Percentiles rank a stretch among this genome's conserved stretches.
Evolutionary conservation across 345 rosid species (phyloP).

Genomic region (Citrus medica): DNA sequence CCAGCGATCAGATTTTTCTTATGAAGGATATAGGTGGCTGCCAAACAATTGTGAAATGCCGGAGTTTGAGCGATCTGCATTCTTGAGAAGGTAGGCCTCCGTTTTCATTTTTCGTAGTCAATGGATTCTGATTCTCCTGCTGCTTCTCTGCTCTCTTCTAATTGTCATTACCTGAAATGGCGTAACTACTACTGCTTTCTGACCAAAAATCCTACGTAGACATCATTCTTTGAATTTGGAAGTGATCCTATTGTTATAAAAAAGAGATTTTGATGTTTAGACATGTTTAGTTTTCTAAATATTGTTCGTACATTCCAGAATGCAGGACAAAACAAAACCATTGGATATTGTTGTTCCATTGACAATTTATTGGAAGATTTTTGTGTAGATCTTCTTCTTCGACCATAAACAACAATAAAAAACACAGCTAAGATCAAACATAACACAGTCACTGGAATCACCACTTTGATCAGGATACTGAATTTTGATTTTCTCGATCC

Average conservation of each 20-base stretch:
- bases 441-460: neutral
- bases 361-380: neutral
- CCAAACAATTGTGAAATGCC: slow-evolving; percentile 66
- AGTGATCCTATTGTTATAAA: neutral
- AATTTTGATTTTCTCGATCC: too few species aligned
- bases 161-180: neutral
- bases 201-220: neutral
- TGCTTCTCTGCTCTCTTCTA: neutral
- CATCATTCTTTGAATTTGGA: neutral
- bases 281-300: neutral
- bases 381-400: neutral
- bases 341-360: neutral
- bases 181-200: neutral
- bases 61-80: slow-evolving; percentile 55
- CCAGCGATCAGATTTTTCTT: slow-evolving; percentile 64
- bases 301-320: slow-evolving; percentile 31
- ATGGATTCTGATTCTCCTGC: neutral
- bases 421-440: neutral
- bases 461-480: neutral
- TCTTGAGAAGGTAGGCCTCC: slow-evolving; percentile 53
- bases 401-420: neutral
- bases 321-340: slow-evolving; percentile 56
- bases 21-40: slow-evolving; percentile 73
- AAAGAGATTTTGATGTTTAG: neutral
- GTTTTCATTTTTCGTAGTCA: neutral